Evolutionary conservation across 352 stramenopile genomes (phyloP), one percentile per base, ranked within the genome.

Genomic region (Aphanomyces euteiches): DNA sequence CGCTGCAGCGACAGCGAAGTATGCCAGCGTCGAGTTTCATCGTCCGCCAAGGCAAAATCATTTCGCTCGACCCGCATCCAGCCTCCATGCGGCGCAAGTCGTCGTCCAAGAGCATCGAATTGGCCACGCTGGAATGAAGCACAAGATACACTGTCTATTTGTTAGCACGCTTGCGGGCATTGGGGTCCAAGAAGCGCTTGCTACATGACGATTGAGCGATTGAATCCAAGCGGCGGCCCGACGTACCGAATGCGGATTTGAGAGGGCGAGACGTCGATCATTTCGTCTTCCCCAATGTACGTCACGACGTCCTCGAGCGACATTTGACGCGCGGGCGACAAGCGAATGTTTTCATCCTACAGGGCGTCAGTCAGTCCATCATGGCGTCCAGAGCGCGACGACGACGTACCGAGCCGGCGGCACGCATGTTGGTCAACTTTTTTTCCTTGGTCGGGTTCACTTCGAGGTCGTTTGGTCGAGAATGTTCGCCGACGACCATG

Each of bases 361-460:
- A 36, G 1, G n/a, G 7, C 10, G 28, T 1, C 28, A 61, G 56
- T 8, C 17, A 64, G n/a, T 10, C 19, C 19, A 7, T 43, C 4
- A n/a, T 28, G 28, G 28, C 28, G 28, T 28, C 28, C 13, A 57
- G 2, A 10, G 48, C 10, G 48, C 13, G 45, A 5, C 7, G 37
- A 41, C 2, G 53, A 60, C 77, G 48, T 71, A 85, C 79, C 38
- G 96, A 97, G 47, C 84, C 84, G 15, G 93, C 81, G 1, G 96
- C 96, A 61, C 97, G 85, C 83, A 99, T 98, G 79, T 99, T 99
- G 28, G 84, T 97, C 10, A 97, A 79, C 75, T 97, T 97, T 84
- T 99, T 99, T 67, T 97, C 90, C 73, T 96, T 95, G 36, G 97
- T 97, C n/a, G 96, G 89, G 84, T 99, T 99, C 28, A 99, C 96